Evolutionary conservation across 116 monocot genomes (phyloP), one percentile per base, ranked within the genome.

Genomic region (Zostera marina): DNA sequence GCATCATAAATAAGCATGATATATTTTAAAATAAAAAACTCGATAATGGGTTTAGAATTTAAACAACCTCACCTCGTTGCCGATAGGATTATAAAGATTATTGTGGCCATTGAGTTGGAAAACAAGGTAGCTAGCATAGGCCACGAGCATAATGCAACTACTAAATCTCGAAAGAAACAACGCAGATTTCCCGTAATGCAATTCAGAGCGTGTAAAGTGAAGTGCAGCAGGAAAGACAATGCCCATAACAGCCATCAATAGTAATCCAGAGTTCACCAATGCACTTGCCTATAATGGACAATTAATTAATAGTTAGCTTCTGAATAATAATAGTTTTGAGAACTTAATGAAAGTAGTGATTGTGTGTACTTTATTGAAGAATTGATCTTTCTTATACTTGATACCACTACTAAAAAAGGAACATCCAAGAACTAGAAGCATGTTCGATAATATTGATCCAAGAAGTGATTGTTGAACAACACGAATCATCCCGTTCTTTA

Each of bases 191-290:
- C 94, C 88, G 67, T 88, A 88, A 20, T 94, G 88, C 26, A 80
- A 64, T 70, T 94, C 88, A 11, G 94, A 94, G 59, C 63, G 84
- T 63, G 94, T 94, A 64, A 82, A 94, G 59, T 94, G 94, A 69
- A 94, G 94, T 4, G 88, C 94, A 24, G 88, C 88, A 38, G 94
- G 94, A 65, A 94, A 94, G 67, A 68, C 77, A 25, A 94, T 60
- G 44, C 94, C 94, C 82, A 94, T 80, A 51, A 94, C 85, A 64
- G 88, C 94, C 94, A 94, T 94, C 72, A 94, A 61, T 23, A 94
- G 64, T 46, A 94, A 74, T 52, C 94, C 94, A 45, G 88, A 94
- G 72, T 88, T 94, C 44, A 94, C 94, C 54, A 79, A 76, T 58
- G 85, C 88, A 67, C 88, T 44, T 22, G 88, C 88, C 94, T 94